phyloP scores from a whole-genome alignment of 441 rosid species.

The Geranium incanum region DNA sequence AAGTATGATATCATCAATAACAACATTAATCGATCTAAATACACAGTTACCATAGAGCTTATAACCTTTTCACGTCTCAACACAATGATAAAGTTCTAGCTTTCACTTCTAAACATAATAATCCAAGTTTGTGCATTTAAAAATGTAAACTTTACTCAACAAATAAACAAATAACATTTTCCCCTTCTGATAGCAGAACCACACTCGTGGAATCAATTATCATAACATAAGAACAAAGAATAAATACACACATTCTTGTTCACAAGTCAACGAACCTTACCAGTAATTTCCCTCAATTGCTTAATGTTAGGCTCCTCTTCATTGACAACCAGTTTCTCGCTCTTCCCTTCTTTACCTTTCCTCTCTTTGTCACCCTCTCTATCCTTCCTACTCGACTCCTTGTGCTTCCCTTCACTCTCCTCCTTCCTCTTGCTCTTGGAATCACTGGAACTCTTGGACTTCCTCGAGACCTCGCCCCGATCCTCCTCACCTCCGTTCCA shows the following conservation, averaged over 20 bases:
- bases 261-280: slow-evolving; percentile 35
- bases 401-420: slow-evolving; percentile 60
- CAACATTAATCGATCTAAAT: no score
- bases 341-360: slow-evolving; percentile 39
- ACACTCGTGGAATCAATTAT: not conserved
- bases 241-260: not conserved
- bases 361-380: slow-evolving; percentile 43
- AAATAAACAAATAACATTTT: not conserved
- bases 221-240: not conserved
- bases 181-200: not conserved
- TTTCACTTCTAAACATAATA: no score
- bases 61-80: no score
- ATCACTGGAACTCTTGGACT: slow-evolving; percentile 46
- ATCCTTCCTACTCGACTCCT: slow-evolving; percentile 62
- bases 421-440: slow-evolving; percentile 64
- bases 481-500: slow-evolving; percentile 74
- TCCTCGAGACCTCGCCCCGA: slow-evolving; percentile 37
- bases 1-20: no score
- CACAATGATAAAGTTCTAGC: no score
- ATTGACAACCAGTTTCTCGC: slow-evolving; percentile 34
- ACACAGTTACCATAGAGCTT: no score
- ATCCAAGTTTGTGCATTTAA: not conserved
- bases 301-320: slow-evolving; percentile 43
- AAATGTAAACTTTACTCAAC: not conserved
- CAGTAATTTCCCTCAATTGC: slow-evolving; percentile 50